Conservation (phyloP, 192 early-diverging fungal species). For the Podila clonocystis region DNA sequence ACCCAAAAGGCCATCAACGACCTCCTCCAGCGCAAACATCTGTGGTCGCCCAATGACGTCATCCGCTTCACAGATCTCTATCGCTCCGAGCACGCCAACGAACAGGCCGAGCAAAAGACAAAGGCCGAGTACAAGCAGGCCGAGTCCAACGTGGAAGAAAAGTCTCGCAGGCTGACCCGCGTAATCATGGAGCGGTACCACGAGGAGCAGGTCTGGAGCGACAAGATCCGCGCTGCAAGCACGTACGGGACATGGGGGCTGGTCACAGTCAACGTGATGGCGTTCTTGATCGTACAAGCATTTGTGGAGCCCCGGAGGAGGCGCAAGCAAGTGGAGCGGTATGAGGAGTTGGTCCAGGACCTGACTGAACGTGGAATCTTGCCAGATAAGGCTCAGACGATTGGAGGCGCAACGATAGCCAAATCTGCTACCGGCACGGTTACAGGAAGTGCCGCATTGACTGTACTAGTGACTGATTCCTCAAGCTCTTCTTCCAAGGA, state of each 20-base stretch:
- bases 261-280: constrained; percentile 66
- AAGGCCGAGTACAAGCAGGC: constrained; percentile 59
- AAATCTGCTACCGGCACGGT: not conserved
- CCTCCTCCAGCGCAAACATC: constrained; percentile 79
- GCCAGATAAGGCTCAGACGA: constrained; percentile 2
- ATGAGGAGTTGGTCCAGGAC: constrained; percentile 65
- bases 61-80: constrained; percentile 81
- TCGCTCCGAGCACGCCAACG: constrained; percentile 73
- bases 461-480: not conserved
- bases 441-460: not conserved
- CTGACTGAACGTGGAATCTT: constrained; percentile 40
- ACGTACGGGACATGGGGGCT: constrained; percentile 83
- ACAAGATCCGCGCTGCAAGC: constrained; percentile 82
- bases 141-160: constrained; percentile 71
- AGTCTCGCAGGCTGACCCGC: constrained; percentile 68
- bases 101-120: constrained; percentile 56
- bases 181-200: constrained; percentile 84
- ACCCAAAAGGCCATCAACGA: constrained; percentile 83
- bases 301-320: constrained; percentile 80
- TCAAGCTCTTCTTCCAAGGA: not conserved
- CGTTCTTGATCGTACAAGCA: constrained; percentile 75
- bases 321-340: constrained; percentile 69
- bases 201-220: constrained; percentile 88
- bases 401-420: not conserved
- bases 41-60: constrained; percentile 80